Percentiles rank a stretch among this genome's conserved stretches.
Conservation (phyloP, 192 early-diverging fungal species). For the Mortierella hygrophila region DNA sequence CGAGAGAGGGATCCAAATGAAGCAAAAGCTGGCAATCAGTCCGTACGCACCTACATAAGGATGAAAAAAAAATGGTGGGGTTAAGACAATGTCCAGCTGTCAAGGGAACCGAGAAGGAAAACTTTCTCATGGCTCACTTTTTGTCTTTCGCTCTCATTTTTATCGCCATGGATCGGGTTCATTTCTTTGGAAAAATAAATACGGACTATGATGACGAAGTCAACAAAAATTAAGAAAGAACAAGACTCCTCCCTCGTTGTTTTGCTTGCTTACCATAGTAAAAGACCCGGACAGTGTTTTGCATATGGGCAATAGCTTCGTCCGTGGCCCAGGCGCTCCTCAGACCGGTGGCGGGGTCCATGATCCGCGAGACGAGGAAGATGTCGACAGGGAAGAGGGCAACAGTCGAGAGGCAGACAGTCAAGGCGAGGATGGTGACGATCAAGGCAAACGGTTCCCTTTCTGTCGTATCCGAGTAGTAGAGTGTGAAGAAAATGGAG, state of each 20-base stretch:
- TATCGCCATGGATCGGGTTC: background rate
- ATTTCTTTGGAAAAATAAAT: background rate
- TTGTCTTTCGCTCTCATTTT: background rate
- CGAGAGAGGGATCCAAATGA: slow-evolving; percentile 69
- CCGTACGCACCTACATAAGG: slow-evolving; percentile 58
- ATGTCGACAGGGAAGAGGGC: slow-evolving; percentile 70
- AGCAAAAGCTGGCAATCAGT: slow-evolving; percentile 60
- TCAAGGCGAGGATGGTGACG: slow-evolving; percentile 62
- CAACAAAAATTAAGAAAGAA: background rate
- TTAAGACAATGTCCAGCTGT: background rate
- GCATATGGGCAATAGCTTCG: slow-evolving; percentile 59
- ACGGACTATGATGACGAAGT: slow-evolving; percentile 1
- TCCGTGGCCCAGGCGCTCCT: slow-evolving; percentile 71
- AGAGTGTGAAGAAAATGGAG: slow-evolving; percentile 61
- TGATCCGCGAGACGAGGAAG: slow-evolving; percentile 68
- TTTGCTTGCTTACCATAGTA: slow-evolving; percentile 59
- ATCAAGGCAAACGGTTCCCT: slow-evolving; percentile 65
- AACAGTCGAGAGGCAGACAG: slow-evolving; percentile 61
- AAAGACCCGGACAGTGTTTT: slow-evolving; percentile 46
- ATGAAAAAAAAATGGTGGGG: background rate
- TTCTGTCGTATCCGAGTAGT: slow-evolving; percentile 65
- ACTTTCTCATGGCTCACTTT: background rate
- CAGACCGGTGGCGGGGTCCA: slow-evolving; percentile 64
- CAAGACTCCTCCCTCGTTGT: background rate
- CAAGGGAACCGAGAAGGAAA: background rate